Evolutionary conservation across 2,329 filamentous ascomycete genomes (phyloP), one percentile per base, ranked within the genome.

Genomic region (Alternaria consortialis): DNA sequence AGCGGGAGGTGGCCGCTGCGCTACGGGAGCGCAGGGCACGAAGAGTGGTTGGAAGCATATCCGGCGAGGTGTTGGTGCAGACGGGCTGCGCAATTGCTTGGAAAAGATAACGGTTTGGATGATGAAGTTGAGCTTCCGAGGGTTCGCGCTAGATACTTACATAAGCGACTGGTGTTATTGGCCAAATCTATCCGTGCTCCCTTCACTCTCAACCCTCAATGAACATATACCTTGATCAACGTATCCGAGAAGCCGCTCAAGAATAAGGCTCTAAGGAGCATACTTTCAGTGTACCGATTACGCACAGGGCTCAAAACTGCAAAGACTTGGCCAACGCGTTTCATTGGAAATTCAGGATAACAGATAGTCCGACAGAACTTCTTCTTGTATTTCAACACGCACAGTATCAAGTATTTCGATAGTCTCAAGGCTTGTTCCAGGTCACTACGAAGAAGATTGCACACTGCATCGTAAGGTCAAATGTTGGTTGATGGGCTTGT

Each of bases 21-120:
- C 58, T 55, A 57, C 76, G 75, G 57, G 70, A 64, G 64, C 67
- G 69, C 65, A 75, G 71, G 17, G 69, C 57, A 54, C 71, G 77
- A 46, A 76, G 63, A 23, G 71, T 67, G 46, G 64, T 65, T 25
- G 70, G 60, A 54, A 75, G 63, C 73, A 75, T 75, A 12, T 56
- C 66, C 59, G 37, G 58, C 43, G 60, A 39, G 34, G 46, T 56
- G 34, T 58, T n/a, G 43, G 51, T 60, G 63, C 64, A 63, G 62
- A 59, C 64, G 57, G 58, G 62, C 62, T 60, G 62, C 62, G 63
- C 66, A 67, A 65, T 68, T 58, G 66, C 58, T 59, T 44, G 31
- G 47, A 31, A 31, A 43, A 50, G 40, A 39, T 25, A 7, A 7
- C 48, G 47, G 52, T 58, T 37, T 32, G 32, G 34, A 32, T 57